Percentiles rank a stretch among this genome's conserved stretches.
These are phyloP conservation scores for Penicillium cinerascens DNA, from an alignment of 495 filamentous ascomycete genomes.

Conservation along the genomic window DNA sequence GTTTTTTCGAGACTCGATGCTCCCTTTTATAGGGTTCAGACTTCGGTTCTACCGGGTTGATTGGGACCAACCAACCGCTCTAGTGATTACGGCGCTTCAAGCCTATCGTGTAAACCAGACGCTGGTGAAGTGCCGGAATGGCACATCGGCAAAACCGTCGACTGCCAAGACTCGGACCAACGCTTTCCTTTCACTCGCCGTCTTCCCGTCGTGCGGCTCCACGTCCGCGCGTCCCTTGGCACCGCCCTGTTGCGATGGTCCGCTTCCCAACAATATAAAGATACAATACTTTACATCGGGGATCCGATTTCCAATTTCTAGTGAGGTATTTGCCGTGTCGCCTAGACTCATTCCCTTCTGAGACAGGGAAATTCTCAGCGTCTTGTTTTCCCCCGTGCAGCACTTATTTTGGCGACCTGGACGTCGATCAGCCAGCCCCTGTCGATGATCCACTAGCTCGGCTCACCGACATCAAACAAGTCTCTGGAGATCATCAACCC, in stretches of 20 bases:
- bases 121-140: not conserved
- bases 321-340: not conserved
- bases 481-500: not conserved
- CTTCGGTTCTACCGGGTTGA: not conserved
- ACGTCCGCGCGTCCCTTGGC: conserved; percentile 24
- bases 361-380: not conserved
- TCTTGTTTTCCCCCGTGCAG: not conserved
- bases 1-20: not conserved
- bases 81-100: not conserved
- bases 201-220: conserved; percentile 10
- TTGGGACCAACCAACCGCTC: not conserved
- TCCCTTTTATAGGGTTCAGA: no score
- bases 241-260: conserved; percentile 1
- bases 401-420: not conserved
- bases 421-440: conserved; percentile 14
- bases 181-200: conserved; percentile 12
- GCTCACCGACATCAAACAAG: not conserved
- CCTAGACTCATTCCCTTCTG: not conserved
- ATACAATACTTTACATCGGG: no score
- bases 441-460: not conserved
- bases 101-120: not conserved
- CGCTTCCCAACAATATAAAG: no score
- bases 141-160: not conserved
- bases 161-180: conserved; percentile 16
- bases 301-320: not conserved